phyloP scores from a whole-genome alignment of 2,329 filamentous ascomycete genomes.

The Ophiocordyceps sinensis region DNA sequence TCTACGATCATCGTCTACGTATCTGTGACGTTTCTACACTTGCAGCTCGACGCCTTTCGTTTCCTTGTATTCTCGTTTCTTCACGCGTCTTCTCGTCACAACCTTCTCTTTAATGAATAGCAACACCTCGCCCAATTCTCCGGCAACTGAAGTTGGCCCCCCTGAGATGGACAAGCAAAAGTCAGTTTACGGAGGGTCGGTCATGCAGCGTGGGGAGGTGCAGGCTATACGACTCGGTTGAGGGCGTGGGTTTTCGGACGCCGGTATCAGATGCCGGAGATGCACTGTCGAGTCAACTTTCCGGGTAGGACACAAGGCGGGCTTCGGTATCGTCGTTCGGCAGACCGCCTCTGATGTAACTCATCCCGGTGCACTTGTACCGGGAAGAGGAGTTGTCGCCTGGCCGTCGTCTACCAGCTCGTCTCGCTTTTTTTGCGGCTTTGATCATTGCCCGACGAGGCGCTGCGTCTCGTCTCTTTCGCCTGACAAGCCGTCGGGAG shows the following conservation, averaged over 20 bases:
- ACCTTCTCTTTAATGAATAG: slow-evolving; percentile 24
- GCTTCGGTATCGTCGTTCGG: no score
- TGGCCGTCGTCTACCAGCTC: no score
- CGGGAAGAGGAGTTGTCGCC: no score
- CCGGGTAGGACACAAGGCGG: not conserved
- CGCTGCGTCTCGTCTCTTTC: slow-evolving; percentile 6
- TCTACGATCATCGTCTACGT: slow-evolving; percentile 41
- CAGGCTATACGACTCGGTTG: not conserved
- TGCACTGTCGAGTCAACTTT: not conserved
- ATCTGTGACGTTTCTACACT: slow-evolving; percentile 44
- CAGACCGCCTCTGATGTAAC: no score
- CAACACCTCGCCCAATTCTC: slow-evolving; percentile 22
- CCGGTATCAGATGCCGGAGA: not conserved
- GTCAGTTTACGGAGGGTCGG: slow-evolving; percentile 20
- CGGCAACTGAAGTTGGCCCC: slow-evolving; percentile 19
- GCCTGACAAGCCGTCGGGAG: slow-evolving; percentile 11
- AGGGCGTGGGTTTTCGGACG: not conserved
- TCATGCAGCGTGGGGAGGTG: slow-evolving; percentile 16
- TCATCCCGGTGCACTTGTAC: no score
- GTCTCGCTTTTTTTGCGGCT: no score
- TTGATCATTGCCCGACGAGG: not conserved
- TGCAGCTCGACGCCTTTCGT: slow-evolving; percentile 41
- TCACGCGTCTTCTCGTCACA: slow-evolving; percentile 19
- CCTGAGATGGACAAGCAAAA: slow-evolving; percentile 15
- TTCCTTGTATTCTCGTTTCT: slow-evolving; percentile 29